These are phyloP conservation scores for Sphagnum fallax DNA, from an alignment of 228 moss, liverwort and hornwort species.

Conservation along the genomic window DNA sequence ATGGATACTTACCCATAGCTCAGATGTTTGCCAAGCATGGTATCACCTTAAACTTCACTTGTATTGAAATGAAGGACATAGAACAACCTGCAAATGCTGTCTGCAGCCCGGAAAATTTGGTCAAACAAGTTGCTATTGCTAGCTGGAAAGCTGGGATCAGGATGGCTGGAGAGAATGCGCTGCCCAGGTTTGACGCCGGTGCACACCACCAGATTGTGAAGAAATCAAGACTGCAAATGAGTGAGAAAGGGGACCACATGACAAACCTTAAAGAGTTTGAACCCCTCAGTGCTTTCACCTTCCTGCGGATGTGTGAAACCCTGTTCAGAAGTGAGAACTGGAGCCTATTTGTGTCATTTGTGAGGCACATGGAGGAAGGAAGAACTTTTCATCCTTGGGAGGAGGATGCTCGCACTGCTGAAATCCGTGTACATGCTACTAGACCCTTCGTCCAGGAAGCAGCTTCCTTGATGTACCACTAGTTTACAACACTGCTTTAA, in stretches of 20 bases:
- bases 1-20: slow-evolving; percentile 60
- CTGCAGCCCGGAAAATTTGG: slow-evolving; percentile 61
- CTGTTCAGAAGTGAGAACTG: slow-evolving; percentile 65
- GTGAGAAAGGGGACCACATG: slow-evolving; percentile 20
- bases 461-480: slow-evolving; percentile 56
- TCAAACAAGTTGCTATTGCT: slow-evolving; percentile 56
- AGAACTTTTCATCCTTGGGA: slow-evolving; percentile 74
- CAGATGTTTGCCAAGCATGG: slow-evolving; percentile 65
- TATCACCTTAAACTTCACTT: slow-evolving; percentile 72
- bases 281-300: slow-evolving; percentile 71
- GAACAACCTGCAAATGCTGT: slow-evolving; percentile 60
- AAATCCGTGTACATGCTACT: slow-evolving; percentile 44
- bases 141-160: slow-evolving; percentile 51
- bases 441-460: slow-evolving; percentile 58
- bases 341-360: slow-evolving; percentile 71
- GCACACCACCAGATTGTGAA: slow-evolving; percentile 71
- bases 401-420: slow-evolving; percentile 48
- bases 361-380: slow-evolving; percentile 69
- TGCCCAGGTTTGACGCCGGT: slow-evolving; percentile 59
- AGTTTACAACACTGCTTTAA: neutral
- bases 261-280: slow-evolving; percentile 26
- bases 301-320: slow-evolving; percentile 61
- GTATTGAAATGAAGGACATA: slow-evolving; percentile 67
- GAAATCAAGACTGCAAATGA: slow-evolving; percentile 56
- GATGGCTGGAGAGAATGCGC: slow-evolving; percentile 71